Conservation (phyloP, 1,139 yeast species). For the Sugiyamaella xylanicola region DNA sequence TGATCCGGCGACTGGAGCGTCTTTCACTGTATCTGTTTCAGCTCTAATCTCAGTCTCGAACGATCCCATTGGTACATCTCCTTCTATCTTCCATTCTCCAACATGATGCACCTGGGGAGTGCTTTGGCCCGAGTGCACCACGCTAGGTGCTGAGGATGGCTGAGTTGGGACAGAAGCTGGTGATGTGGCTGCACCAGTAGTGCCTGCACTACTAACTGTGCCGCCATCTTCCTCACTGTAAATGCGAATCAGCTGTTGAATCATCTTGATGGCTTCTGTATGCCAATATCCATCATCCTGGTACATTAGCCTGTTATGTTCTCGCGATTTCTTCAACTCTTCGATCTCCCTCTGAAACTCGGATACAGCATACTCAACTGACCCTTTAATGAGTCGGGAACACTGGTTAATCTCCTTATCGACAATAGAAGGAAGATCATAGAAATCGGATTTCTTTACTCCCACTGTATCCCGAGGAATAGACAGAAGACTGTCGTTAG, state of each 20-base stretch:
- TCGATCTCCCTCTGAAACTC: constrained; percentile 61
- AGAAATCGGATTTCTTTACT: constrained; percentile 27
- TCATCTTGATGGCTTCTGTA: constrained; percentile 57
- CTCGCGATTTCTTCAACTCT: constrained; percentile 51
- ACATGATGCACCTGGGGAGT: constrained; percentile 10
- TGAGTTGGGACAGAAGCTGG: too few relatives aligned
- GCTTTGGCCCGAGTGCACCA: constrained; percentile 8
- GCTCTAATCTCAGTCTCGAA: neutral
- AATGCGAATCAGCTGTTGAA: constrained; percentile 48
- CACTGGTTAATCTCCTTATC: constrained; percentile 44
- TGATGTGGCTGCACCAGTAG: too few relatives aligned
- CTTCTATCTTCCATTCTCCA: constrained; percentile 25
- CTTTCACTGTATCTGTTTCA: too few relatives aligned
- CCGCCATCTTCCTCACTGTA: neutral
- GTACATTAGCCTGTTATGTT: constrained; percentile 59
- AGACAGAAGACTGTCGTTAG: constrained; percentile 60
- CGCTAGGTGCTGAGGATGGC: neutral
- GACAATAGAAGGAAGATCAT: constrained; percentile 36
- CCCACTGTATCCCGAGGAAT: constrained; percentile 52
- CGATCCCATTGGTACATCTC: constrained; percentile 27
- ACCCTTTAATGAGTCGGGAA: constrained; percentile 68
- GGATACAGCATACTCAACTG: constrained; percentile 52
- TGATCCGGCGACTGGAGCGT: too few relatives aligned
- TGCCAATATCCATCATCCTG: constrained; percentile 63
- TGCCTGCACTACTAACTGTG: neutral